Conservation (phyloP, 805 yeast species). For the Kregervanrija delftensis region DNA sequence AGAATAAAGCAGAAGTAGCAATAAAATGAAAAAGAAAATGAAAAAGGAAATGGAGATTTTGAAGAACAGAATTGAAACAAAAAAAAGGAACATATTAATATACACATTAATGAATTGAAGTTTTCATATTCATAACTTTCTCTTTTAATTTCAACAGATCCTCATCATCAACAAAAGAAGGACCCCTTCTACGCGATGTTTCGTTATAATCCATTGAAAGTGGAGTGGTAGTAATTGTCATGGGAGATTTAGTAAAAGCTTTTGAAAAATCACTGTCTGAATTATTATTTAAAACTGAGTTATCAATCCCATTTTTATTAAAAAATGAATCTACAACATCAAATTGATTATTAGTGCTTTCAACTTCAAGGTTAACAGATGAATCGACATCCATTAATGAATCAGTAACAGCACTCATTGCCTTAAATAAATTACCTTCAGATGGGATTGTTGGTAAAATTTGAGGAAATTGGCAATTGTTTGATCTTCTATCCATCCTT, state of each 20-base stretch:
- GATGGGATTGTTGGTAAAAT: conserved; percentile 18
- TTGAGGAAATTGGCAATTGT: background rate
- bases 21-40: too few species aligned
- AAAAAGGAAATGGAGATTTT: too few species aligned
- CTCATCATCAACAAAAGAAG: conserved; percentile 17
- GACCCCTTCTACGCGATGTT: background rate
- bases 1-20: too few species aligned
- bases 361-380: too few species aligned
- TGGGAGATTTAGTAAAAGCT: conserved; percentile 9
- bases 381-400: too few species aligned
- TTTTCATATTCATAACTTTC: conserved; percentile 24
- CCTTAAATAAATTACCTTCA: conserved; percentile 16
- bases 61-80: too few species aligned
- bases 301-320: too few species aligned
- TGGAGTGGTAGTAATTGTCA: too few species aligned
- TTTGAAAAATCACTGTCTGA: conserved; percentile 7
- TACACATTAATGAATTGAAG: conserved; percentile 11
- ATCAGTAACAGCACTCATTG: conserved; percentile 8
- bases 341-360: too few species aligned
- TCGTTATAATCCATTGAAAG: background rate
- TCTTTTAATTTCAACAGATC: conserved; percentile 25
- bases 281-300: too few species aligned
- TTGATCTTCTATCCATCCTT: conserved; percentile 1
- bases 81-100: background rate
- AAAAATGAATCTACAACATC: too few species aligned